Base-by-base conservation (phyloP, 306 rosid genomes). In the Sindora glabra region DNA sequence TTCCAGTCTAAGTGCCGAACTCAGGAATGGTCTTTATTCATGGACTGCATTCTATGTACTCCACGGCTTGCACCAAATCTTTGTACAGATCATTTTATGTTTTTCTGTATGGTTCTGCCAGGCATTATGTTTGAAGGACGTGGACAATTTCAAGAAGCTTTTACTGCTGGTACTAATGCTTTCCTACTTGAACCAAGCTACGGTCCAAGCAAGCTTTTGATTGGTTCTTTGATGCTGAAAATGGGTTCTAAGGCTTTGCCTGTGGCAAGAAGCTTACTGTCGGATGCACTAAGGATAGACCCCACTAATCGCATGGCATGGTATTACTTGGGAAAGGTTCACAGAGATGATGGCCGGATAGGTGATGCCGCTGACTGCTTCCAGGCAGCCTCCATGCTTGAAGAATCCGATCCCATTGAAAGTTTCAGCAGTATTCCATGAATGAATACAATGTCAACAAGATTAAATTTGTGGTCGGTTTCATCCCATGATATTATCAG, bases 341-440 rank as follows among this genome's bases (percentile, higher is more conserved):
- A 90, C 77, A 81, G 74, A 65, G 65, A 73, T 30, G 96, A 90
- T 42, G 97, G 91, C 37, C 79, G 95, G 62, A 61, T 74, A 26
- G 63, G 71, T 2, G 96, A 90, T 61, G 97, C 96, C 12, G 81
- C 77, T 15, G 96, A 90, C 69, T 90, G 95, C 86, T 85, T 90
- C 76, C 95, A 90, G 75, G 97, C 97, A 63, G 96, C 97, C 40
- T 81, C 85, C 59, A 87, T 90, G 87, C 95, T 90, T 21, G 95
- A 85, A 83, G 96, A 90, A 77, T 80, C 89, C 2, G 90, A 85
- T 71, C 96, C 97, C 13, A 65, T 87, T 1, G 95, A 90, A 83
- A 79, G 83, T 77, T 85, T 90, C 80, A 71, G 73, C 84, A 60
- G 76, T 46, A 16, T 83, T 56, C 67, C 57, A 67, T 87, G 86